Base-by-base conservation (phyloP, 768 basidiomycete species). In the Podaxis sp. region DNA sequence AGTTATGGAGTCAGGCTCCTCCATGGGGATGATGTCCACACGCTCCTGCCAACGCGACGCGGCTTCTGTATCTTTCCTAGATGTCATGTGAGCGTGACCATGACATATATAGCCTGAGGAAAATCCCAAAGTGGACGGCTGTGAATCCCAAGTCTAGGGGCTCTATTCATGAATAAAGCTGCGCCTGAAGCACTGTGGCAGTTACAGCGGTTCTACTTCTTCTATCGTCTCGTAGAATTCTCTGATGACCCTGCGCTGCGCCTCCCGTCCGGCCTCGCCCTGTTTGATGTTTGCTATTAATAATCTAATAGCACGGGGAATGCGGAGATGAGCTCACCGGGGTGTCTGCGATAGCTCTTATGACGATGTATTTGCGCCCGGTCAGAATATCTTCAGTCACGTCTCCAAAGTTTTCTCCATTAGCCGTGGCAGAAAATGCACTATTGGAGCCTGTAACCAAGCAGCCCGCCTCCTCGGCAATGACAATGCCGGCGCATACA, bases 401-500 rank as follows among this genome's bases (percentile, higher is more conserved):
- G 46, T 85, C 83, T 52, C 87, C 87, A 66, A 87, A 86, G 19
- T 72, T 66, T n/a, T 68, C 68, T 6, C 73, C 68, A 38, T 75
- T 67, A 1, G 67, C 73, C 0, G 82, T 76, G 11, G 75, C 66
- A 2, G 76, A 72, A 65, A 86, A 79, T 8, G 74, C 73, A 22
- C 73, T 75, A 56, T 88, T 81, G 54, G 87, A 87, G 38, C 93
- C 94, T 17, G 90, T 88, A 33, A 92, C 86, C 11, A 88, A 76
- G 13, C 89, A 85, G 4, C 96, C 96, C 0, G 96, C 92, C 72
- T 96, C 96, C 64, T 92, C 84, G 0, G 92, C 90, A 64, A 99
- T 96, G 67, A 96, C 88, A 12, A 92, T 87, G 0, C 95, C 96
- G 2, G 96, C 95, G 68, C 89, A 93, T 48, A 96, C 90, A 73